A percentile compares a stretch with the other conserved stretches of the same genome.
These are phyloP conservation scores for Bjerkandera adusta DNA, from an alignment of 1,284 basidiomycete species.

Conservation along the genomic window DNA sequence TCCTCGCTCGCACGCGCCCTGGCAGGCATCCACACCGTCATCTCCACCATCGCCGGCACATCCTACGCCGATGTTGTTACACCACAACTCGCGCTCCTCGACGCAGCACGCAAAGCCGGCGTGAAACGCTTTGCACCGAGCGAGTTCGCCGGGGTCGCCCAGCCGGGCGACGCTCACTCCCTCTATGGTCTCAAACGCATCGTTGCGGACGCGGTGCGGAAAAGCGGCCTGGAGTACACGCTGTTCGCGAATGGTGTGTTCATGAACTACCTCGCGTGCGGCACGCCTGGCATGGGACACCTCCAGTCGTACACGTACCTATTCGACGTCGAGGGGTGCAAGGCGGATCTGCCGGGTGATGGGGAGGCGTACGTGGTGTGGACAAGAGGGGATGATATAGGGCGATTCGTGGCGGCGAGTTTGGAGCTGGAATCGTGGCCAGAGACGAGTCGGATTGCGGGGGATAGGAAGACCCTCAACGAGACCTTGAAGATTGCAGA, in stretches of 20 bases:
- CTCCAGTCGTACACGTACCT: conserved; percentile 1
- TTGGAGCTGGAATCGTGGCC: conserved; percentile 8
- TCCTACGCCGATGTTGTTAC: neutral
- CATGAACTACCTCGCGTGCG: conserved; percentile 13
- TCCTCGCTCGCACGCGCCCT: conserved; percentile 6
- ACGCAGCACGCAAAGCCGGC: neutral
- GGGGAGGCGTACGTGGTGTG: neutral
- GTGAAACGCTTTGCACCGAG: conserved; percentile 11
- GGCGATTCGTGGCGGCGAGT: conserved; percentile 10
- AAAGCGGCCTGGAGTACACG: conserved; percentile 13
- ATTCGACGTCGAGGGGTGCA: conserved; percentile 1
- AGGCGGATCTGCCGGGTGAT: conserved; percentile 8
- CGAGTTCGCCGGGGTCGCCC: neutral
- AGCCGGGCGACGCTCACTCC: conserved; percentile 2
- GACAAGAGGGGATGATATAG: conserved; percentile 11
- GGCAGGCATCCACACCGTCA: conserved; percentile 7
- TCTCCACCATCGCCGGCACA: neutral
- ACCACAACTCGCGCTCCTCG: conserved; percentile 4
- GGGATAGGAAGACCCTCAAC: conserved; percentile 5
- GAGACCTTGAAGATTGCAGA: conserved; percentile 6
- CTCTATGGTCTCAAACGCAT: conserved; percentile 4
- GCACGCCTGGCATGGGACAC: conserved; percentile 8
- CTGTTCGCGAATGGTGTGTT: conserved; percentile 10
- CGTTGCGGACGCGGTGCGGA: conserved; percentile 7
- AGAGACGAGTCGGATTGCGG: conserved; percentile 5